Percentiles rank a stretch among this genome's conserved stretches.
These are phyloP conservation scores for Trametes versicolor DNA, from an alignment of 1,284 basidiomycete genomes.

Conservation along the genomic window DNA sequence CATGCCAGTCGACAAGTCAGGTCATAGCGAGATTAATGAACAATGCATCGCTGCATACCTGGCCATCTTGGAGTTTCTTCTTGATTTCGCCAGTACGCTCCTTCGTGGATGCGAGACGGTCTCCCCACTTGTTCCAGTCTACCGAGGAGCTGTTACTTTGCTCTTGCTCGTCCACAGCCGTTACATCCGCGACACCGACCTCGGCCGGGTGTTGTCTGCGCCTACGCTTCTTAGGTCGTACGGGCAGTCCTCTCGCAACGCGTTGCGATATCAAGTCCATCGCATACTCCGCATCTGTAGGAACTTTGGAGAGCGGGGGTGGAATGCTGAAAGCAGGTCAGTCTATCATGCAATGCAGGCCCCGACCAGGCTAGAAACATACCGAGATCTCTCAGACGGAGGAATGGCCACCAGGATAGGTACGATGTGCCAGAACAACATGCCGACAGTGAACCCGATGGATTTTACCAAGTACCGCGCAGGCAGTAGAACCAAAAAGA, in stretches of 20 bases:
- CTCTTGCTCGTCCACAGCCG: conserved; percentile 1
- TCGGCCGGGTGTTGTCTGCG: conserved; percentile 12
- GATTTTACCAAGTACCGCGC: conserved; percentile 60
- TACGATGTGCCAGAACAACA: conserved; percentile 70
- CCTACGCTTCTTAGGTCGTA: conserved; percentile 37
- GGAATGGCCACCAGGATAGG: conserved; percentile 65
- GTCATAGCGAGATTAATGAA: background rate
- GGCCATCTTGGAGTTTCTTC: conserved; percentile 48
- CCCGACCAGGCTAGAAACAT: conserved; percentile 28
- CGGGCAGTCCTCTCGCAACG: conserved; percentile 59
- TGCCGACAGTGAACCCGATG: conserved; percentile 55
- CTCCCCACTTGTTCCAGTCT: conserved; percentile 66
- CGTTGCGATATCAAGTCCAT: conserved; percentile 73
- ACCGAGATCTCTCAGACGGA: conserved; percentile 57
- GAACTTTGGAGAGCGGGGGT: conserved; percentile 58
- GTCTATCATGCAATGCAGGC: background rate
- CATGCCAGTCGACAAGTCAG: background rate
- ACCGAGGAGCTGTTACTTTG: conserved; percentile 37
- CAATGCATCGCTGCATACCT: conserved; percentile 42
- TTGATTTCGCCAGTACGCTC: conserved; percentile 53
- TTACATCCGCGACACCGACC: conserved; percentile 7
- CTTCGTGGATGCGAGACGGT: conserved; percentile 56
- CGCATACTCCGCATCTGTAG: conserved; percentile 73
- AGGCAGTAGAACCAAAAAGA: conserved; percentile 57
- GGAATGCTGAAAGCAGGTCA: conserved; percentile 47